Base-by-base conservation (phyloP, 148 eudicot species). In the Camellia granthamiana region DNA sequence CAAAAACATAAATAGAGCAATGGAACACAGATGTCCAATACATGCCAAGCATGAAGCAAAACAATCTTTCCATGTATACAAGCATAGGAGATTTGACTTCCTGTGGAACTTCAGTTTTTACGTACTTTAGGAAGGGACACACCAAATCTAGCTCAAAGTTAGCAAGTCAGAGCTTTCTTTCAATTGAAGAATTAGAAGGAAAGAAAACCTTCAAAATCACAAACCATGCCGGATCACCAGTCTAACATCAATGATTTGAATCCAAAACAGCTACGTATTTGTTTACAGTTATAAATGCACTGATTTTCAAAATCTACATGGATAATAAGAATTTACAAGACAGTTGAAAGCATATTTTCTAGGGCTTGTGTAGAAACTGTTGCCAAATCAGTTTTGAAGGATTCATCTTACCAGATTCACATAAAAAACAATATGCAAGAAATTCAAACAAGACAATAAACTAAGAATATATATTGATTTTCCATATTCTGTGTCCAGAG, bases 381-480 rank as follows among this genome's bases (percentile, higher is more conserved):
- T 18, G 55, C 11, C 60, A 55, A 54, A 55, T 78, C 56, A 38
- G 18, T 51, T 51, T 9, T n/a, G 16, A 77, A 77, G 51, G n/a
- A 41, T 16, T 21, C 15, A 23, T 46, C 54, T n/a, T 42, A 63
- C 13, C 44, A 56, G 16, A 8, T 66, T 30, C 69, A n/a, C 55
- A 44, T 46, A 79, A 2, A 43, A 16, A 72, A 41, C 3, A 41
- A 5, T 41, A 30, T 9, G 46, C 54, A 52, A 16, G 7, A 66
- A 54, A 19, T 44, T 80, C 54, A 65, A 74, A 65, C 14, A 1
- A 72, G 69, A 64, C 13, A 51, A 71, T 75, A 13, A 72, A 52
- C 42, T 43, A n/a, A 73, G 46, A 61, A 13, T 19, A 77, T 23
- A n/a, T 6, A 6, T 47, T 1, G 69, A 67, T n/a, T 0, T 54